Evolutionary conservation across 148 eudicot genomes (phyloP).

Genomic region (Dysphania ambrosioides): DNA sequence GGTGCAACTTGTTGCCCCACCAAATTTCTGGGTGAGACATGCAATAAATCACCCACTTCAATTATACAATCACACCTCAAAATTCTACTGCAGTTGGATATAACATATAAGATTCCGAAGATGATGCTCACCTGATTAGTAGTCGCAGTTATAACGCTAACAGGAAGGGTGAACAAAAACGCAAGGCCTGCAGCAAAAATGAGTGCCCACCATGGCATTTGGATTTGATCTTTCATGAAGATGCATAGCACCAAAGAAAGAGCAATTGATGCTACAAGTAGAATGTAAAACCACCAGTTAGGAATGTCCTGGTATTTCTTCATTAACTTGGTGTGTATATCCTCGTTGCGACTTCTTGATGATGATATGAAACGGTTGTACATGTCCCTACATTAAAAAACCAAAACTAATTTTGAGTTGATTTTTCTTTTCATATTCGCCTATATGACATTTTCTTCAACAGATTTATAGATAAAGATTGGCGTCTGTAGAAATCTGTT

Average conservation of each 20-base stretch:
- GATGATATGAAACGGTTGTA: conserved; percentile 52
- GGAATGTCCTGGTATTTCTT: conserved; percentile 77
- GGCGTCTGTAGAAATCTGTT: too few relatives aligned
- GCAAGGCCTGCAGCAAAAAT: conserved; percentile 69
- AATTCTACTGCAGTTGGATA: too few relatives aligned
- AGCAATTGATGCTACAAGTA: conserved; percentile 50
- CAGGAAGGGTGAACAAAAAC: conserved; percentile 78
- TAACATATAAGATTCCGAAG: neutral
- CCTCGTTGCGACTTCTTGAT: conserved; percentile 54
- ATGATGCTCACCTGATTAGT: conserved; percentile 63
- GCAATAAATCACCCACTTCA: neutral
- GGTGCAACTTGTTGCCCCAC: too few relatives aligned
- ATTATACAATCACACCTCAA: neutral
- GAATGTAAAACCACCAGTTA: conserved; percentile 67
- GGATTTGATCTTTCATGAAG: conserved; percentile 63
- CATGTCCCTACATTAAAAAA: conserved; percentile 56
- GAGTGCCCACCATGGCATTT: conserved; percentile 98
- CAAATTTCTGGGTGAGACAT: neutral
- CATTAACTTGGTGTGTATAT: conserved; percentile 77
- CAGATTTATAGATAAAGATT: too few relatives aligned
- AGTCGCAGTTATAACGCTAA: conserved; percentile 92
- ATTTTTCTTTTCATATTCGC: too few relatives aligned
- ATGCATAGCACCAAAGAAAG: conserved; percentile 61
- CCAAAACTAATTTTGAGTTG: neutral
- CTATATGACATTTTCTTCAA: too few relatives aligned